These are phyloP conservation scores for Boletus edulis DNA, from an alignment of 768 basidiomycete species.

Conservation along the genomic window DNA sequence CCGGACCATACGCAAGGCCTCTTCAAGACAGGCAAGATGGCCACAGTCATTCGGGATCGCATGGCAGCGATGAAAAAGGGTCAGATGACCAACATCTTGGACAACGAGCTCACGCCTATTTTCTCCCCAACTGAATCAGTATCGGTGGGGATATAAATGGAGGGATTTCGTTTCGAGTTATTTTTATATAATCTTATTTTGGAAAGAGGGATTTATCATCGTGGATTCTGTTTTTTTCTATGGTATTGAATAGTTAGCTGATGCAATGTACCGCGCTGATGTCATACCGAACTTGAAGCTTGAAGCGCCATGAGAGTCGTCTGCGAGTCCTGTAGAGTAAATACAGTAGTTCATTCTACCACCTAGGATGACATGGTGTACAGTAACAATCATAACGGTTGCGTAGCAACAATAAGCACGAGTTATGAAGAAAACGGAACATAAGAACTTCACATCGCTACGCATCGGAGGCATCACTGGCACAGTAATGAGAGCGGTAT, in stretches of 20 bases:
- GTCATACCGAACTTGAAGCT: no score
- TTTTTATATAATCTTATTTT: background rate
- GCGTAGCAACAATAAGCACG: no score
- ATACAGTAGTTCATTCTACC: no score
- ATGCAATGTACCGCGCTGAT: no score
- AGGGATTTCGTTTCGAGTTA: background rate
- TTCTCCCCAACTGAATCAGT: background rate
- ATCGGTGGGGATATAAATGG: background rate
- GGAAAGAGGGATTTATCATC: no score
- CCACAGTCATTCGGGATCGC: constrained; percentile 26
- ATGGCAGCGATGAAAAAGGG: constrained; percentile 22
- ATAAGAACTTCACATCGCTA: background rate
- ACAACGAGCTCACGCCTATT: constrained; percentile 6
- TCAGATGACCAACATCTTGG: constrained; percentile 17
- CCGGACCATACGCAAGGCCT: constrained; percentile 34
- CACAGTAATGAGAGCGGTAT: background rate
- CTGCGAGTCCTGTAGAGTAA: no score
- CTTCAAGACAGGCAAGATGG: constrained; percentile 23
- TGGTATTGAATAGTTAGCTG: no score
- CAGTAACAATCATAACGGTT: no score
- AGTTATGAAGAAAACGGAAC: background rate
- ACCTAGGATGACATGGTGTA: no score
- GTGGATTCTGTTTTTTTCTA: no score
- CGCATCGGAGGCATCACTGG: background rate
- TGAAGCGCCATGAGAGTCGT: no score